Conservation (phyloP, 2,329 filamentous ascomycete species). For the Cladorrhinum sp. region DNA sequence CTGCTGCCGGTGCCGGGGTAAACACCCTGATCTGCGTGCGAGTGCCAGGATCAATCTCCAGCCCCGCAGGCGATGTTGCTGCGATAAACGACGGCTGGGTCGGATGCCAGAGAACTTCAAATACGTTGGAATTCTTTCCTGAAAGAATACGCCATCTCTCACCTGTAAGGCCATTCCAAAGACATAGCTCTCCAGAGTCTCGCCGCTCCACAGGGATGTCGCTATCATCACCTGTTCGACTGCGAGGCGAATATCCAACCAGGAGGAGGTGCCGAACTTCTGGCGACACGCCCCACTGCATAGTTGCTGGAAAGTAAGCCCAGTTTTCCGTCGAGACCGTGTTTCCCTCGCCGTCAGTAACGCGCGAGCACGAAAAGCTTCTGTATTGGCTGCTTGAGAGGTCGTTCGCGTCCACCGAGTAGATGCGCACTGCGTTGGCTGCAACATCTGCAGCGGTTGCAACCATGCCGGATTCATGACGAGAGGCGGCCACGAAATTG, state of each 20-base stretch:
- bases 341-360: constrained; percentile 32
- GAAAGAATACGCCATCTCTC: constrained; percentile 47
- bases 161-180: constrained; percentile 52
- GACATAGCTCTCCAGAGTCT: constrained; percentile 57
- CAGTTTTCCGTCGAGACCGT: constrained; percentile 44
- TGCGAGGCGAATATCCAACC: constrained; percentile 61
- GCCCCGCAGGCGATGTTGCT: constrained; percentile 53
- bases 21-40: constrained; percentile 59
- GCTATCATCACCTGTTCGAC: constrained; percentile 48
- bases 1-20: constrained; percentile 30
- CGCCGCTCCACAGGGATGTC: constrained; percentile 57
- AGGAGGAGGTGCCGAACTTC: constrained; percentile 51
- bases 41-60: constrained; percentile 41
- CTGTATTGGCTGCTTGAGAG: constrained; percentile 37
- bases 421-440: constrained; percentile 54
- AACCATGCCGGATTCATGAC: constrained; percentile 46
- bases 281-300: constrained; percentile 55
- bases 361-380: constrained; percentile 41
- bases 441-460: constrained; percentile 59
- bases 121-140: constrained; percentile 57
- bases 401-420: constrained; percentile 41
- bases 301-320: constrained; percentile 61
- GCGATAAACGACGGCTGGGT: constrained; percentile 50
- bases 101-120: constrained; percentile 64
- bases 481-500: constrained; percentile 59